Evolutionary conservation across 2,329 filamentous ascomycete species (phyloP), one percentile per base, ranked within the genome.

Genomic region (Trichocomaceae sp.): DNA sequence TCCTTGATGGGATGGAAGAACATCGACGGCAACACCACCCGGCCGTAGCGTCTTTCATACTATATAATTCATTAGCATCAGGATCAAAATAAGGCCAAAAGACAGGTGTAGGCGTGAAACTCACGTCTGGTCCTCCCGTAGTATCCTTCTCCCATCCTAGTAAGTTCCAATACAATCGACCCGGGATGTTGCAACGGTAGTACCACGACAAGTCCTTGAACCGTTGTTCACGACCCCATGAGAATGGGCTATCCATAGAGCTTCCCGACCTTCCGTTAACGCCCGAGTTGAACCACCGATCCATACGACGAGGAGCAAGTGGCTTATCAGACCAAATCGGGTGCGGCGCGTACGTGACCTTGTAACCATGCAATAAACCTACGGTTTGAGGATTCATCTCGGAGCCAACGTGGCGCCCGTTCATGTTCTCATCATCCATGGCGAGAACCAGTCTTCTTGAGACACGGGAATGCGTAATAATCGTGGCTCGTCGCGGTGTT

Each of bases 381-480:
- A 86, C 81, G 0, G 86, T 86, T 54, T 86, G 84, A 0, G 87
- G 83, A 57, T 84, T 87, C 87, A 92, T 90, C 67, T 92, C 88
- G 0, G 87, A 87, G 56, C 85, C 86, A 63, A 91, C 83, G 65
- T 90, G 86, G 63, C 87, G 86, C 59, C 86, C 85, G 13, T 81
- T 78, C 59, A 86, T 76, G 52, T 87, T 88, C 68, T 58, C 51
- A 31, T 91, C 88, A 65, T 92, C 87, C 87, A 91, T 91, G 58
- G 84, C 79, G 61, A 88, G 80, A 33, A 92, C 75, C 2, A 92
- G 76, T 26, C 79, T 80, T 66, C 84, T 86, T 15, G 87, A 90
- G 7, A 55, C 45, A 51, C 88, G 83, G 1, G 85, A 84, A 59
- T 53, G 55, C 0, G 87, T 90, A 58, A 90, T 84, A 63, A 91